phyloP scores from a whole-genome alignment of 257 asterid genomes.

The Nicotiana tabacum region DNA sequence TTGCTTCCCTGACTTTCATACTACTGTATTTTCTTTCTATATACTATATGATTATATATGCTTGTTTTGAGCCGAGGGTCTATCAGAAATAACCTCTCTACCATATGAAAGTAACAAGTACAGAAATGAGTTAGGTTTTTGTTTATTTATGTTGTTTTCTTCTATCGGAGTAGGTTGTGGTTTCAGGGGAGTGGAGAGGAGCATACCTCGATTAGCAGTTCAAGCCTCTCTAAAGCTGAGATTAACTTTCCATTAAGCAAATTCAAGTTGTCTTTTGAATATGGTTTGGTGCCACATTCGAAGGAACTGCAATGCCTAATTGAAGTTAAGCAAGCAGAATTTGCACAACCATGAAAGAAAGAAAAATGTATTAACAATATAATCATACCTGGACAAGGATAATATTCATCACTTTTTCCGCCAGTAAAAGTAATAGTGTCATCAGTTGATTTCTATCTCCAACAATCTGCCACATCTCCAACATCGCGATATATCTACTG shows the following conservation, averaged over 20 bases:
- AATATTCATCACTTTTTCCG: slow-evolving; percentile 82
- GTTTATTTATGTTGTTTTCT: too few relatives aligned
- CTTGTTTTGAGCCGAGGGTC: too few relatives aligned
- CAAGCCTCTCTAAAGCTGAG: slow-evolving; percentile 74
- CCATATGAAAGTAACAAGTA: too few relatives aligned
- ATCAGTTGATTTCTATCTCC: slow-evolving; percentile 69
- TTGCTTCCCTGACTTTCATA: too few relatives aligned
- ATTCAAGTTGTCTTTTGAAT: slow-evolving; percentile 44
- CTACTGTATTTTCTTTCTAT: too few relatives aligned
- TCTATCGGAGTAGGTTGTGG: too few relatives aligned
- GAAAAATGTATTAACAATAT: background rate
- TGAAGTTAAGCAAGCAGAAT: background rate
- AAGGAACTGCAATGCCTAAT: slow-evolving; percentile 21
- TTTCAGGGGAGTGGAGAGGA: too few relatives aligned
- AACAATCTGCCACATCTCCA: slow-evolving; percentile 72
- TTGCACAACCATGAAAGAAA: slow-evolving; percentile 1
- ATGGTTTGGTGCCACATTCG: slow-evolving; percentile 20
- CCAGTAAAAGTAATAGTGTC: slow-evolving; percentile 64
- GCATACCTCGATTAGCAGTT: slow-evolving; percentile 68
- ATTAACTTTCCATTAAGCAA: slow-evolving; percentile 53
- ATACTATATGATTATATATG: too few relatives aligned
- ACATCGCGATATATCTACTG: slow-evolving; percentile 71
- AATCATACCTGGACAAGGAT: slow-evolving; percentile 27
- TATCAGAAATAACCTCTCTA: too few relatives aligned
- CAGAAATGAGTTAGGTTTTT: too few relatives aligned